Conservation (phyloP, 805 yeast species). For the Suhomyces kilbournensis region DNA sequence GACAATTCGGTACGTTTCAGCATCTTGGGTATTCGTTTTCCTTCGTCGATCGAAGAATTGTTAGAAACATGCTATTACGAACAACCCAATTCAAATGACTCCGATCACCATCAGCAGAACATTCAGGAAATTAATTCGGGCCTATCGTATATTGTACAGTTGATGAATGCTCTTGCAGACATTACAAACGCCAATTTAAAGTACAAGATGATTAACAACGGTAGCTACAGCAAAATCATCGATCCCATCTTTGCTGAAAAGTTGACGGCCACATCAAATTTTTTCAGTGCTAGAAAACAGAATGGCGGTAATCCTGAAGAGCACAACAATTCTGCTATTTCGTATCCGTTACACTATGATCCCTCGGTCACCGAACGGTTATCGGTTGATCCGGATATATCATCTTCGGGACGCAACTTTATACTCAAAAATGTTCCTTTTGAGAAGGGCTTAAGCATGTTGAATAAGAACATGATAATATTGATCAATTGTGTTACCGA, state of each 20-base stretch:
- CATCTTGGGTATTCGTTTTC: slow-evolving; percentile 36
- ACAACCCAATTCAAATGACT: slow-evolving; percentile 5
- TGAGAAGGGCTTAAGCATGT: slow-evolving; percentile 31
- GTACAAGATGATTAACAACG: slow-evolving; percentile 25
- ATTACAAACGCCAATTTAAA: slow-evolving; percentile 25
- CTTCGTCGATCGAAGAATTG: slow-evolving; percentile 28
- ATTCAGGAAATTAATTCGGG: slow-evolving; percentile 33
- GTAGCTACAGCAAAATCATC: slow-evolving; percentile 19
- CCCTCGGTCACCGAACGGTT: slow-evolving; percentile 16
- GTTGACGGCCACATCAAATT: neutral
- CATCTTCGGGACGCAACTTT: slow-evolving; percentile 1
- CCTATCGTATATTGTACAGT: slow-evolving; percentile 26
- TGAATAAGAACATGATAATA: slow-evolving; percentile 28
- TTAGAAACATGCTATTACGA: slow-evolving; percentile 27
- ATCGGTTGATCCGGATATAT: slow-evolving; percentile 2
- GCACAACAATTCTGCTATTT: slow-evolving; percentile 1
- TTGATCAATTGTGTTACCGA: slow-evolving; percentile 23
- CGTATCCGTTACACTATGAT: slow-evolving; percentile 31
- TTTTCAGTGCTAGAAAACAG: neutral
- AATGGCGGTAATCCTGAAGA: neutral
- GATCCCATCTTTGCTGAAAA: slow-evolving; percentile 17
- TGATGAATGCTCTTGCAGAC: slow-evolving; percentile 22
- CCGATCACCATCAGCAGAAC: slow-evolving; percentile 9
- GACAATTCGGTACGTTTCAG: slow-evolving; percentile 21
- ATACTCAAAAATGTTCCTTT: slow-evolving; percentile 21